These are phyloP conservation scores for Fonsecaea pedrosoi DNA, from an alignment of 2,329 filamentous ascomycete species.

Conservation along the genomic window DNA sequence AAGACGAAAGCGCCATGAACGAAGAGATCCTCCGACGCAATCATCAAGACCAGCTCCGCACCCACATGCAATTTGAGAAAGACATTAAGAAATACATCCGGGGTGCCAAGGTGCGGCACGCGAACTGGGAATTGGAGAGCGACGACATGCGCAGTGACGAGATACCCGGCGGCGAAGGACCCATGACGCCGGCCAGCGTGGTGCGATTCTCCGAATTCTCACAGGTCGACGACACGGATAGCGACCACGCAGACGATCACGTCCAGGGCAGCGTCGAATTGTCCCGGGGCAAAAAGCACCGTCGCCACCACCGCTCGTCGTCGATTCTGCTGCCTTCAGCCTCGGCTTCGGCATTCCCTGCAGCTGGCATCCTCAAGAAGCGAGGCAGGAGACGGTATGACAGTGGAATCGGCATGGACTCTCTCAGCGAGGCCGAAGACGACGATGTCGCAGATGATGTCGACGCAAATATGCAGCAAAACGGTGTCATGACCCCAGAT, in stretches of 20 bases:
- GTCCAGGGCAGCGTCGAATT: constrained; percentile 37
- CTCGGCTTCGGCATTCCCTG: background rate
- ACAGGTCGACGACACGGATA: constrained; percentile 22
- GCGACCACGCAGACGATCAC: constrained; percentile 25
- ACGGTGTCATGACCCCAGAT: constrained; percentile 37
- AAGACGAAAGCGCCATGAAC: constrained; percentile 44
- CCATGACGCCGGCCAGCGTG: constrained; percentile 53
- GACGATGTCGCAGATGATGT: constrained; percentile 32
- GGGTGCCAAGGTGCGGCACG: constrained; percentile 46
- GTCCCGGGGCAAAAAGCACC: constrained; percentile 32
- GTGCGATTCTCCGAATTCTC: constrained; percentile 52
- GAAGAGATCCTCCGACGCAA: constrained; percentile 45
- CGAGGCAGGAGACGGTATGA: constrained; percentile 42
- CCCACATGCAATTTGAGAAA: constrained; percentile 40
- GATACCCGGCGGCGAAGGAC: constrained; percentile 33
- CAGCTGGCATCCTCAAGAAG: constrained; percentile 24
- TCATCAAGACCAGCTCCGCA: constrained; percentile 46
- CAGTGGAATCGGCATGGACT: constrained; percentile 49
- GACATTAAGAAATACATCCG: constrained; percentile 40
- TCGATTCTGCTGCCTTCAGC: background rate
- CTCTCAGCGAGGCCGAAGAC: constrained; percentile 45
- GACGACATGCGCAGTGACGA: constrained; percentile 13
- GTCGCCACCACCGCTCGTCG: constrained; percentile 11
- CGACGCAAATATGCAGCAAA: background rate
- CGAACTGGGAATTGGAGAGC: constrained; percentile 50